phyloP scores from a whole-genome alignment of 352 stramenopile species.

The Globisporangium sylvaticum region DNA sequence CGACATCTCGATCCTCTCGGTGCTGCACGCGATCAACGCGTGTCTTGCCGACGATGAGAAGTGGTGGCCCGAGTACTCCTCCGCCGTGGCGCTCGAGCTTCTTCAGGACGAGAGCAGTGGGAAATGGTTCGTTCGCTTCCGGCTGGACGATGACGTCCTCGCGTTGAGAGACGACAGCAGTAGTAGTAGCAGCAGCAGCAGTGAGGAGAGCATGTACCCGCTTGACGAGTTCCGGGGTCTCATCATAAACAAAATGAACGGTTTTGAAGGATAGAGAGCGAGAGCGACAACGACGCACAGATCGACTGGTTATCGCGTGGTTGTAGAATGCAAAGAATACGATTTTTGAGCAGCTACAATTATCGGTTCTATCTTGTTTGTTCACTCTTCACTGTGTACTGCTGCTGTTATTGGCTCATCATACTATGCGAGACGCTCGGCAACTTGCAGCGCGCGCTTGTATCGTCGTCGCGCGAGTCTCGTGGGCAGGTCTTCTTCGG shows the following conservation, averaged over 20 bases:
- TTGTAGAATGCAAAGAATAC: background rate
- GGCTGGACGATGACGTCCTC: constrained; percentile 47
- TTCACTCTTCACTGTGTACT: too few species aligned
- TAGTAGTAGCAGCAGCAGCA: background rate
- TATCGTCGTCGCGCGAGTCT: constrained; percentile 65
- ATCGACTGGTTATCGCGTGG: background rate
- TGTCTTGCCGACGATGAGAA: constrained; percentile 35
- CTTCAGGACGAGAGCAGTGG: constrained; percentile 48
- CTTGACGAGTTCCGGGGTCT: constrained; percentile 41
- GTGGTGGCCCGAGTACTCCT: constrained; percentile 77
- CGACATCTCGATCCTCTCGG: constrained; percentile 70
- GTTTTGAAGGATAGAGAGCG: constrained; percentile 3
- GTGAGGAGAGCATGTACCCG: constrained; percentile 20
- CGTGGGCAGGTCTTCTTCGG: constrained; percentile 46
- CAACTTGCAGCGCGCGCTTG: constrained; percentile 77
- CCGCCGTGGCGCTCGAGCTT: constrained; percentile 61
- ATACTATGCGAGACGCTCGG: constrained; percentile 45
- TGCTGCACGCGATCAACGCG: constrained; percentile 62
- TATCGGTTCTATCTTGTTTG: background rate
- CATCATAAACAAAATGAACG: constrained; percentile 26
- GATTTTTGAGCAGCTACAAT: background rate
- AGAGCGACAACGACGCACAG: background rate
- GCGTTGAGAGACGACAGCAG: constrained; percentile 15
- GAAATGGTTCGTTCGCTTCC: constrained; percentile 52
- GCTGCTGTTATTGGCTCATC: constrained; percentile 16